phyloP scores from a whole-genome alignment of 176 grass and related monocot species.

The Luzula sylvatica region DNA sequence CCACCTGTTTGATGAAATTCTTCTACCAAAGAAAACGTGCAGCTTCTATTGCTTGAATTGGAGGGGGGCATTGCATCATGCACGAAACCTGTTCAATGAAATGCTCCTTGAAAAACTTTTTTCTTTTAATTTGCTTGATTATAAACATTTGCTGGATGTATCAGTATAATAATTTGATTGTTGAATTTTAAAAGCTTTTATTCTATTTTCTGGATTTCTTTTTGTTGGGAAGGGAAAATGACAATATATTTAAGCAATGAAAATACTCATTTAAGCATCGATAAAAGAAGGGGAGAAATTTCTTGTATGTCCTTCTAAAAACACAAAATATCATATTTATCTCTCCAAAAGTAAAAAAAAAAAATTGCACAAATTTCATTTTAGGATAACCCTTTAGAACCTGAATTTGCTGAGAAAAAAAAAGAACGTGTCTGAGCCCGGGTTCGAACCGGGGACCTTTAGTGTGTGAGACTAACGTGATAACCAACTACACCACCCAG shows the following conservation, averaged over 20 bases:
- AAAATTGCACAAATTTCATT: too few relatives aligned
- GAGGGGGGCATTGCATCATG: background rate
- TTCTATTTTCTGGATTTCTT: too few relatives aligned
- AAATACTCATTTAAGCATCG: too few relatives aligned
- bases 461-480: slow-evolving; percentile 46
- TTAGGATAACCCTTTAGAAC: too few relatives aligned
- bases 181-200: background rate
- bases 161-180: background rate
- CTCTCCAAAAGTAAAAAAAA: background rate
- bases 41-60: background rate
- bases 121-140: background rate
- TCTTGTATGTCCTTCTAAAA: too few relatives aligned
- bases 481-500: slow-evolving; percentile 44
- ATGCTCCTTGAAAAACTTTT: background rate
- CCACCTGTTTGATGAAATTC: slow-evolving; percentile 30
- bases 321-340: too few relatives aligned
- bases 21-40: too few relatives aligned
- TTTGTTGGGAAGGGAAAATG: too few relatives aligned
- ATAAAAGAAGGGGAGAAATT: background rate
- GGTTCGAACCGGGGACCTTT: slow-evolving; percentile 38
- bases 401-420: background rate
- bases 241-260: too few relatives aligned
- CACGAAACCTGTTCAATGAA: slow-evolving; percentile 8
- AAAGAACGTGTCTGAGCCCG: slow-evolving; percentile 26
- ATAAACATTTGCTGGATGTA: too few relatives aligned